Evolutionary conservation across 2,329 filamentous ascomycete species (phyloP).

Genomic region (Apiospora kogelbergensis): DNA sequence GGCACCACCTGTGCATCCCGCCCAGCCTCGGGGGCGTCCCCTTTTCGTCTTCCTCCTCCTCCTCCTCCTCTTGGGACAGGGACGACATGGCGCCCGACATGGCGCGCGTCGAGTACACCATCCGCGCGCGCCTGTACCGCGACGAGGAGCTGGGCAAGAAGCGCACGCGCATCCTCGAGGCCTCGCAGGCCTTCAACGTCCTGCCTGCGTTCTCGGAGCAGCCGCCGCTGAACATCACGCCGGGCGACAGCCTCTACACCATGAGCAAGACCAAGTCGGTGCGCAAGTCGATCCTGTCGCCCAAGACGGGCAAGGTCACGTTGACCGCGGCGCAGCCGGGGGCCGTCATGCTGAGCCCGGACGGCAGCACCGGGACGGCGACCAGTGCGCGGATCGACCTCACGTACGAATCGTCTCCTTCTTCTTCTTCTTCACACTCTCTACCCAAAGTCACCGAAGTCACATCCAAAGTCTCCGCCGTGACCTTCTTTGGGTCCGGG

Average conservation of each 20-base stretch:
- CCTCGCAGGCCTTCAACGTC: slow-evolving; percentile 48
- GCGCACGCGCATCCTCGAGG: slow-evolving; percentile 39
- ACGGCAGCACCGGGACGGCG: slow-evolving; percentile 43
- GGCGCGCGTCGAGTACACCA: slow-evolving; percentile 51
- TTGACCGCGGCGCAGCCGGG: slow-evolving; percentile 45
- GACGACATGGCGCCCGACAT: slow-evolving; percentile 57
- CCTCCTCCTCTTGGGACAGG: slow-evolving; percentile 41
- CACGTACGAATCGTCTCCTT: slow-evolving; percentile 42
- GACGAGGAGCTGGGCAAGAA: slow-evolving; percentile 27
- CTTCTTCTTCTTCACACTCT: slow-evolving; percentile 23
- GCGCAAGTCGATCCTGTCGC: slow-evolving; percentile 51
- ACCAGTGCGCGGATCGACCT: slow-evolving; percentile 47
- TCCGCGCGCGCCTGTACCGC: slow-evolving; percentile 46
- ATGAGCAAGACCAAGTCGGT: slow-evolving; percentile 52
- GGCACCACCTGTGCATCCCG: slow-evolving; percentile 53
- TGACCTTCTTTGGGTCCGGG: slow-evolving; percentile 51
- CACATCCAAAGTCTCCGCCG: slow-evolving; percentile 49
- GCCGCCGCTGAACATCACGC: slow-evolving; percentile 49
- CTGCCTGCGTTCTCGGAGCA: slow-evolving; percentile 50
- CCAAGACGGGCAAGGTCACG: slow-evolving; percentile 50
- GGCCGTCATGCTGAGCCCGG: slow-evolving; percentile 50
- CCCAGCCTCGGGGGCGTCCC: slow-evolving; percentile 44
- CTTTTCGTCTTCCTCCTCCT: too few relatives aligned
- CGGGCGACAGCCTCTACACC: slow-evolving; percentile 48
- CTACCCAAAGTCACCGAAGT: slow-evolving; percentile 51